A percentile compares a stretch with the other conserved stretches of the same genome.
phyloP scores from a whole-genome alignment of 768 basidiomycete species.

The Trametes cingulata region DNA sequence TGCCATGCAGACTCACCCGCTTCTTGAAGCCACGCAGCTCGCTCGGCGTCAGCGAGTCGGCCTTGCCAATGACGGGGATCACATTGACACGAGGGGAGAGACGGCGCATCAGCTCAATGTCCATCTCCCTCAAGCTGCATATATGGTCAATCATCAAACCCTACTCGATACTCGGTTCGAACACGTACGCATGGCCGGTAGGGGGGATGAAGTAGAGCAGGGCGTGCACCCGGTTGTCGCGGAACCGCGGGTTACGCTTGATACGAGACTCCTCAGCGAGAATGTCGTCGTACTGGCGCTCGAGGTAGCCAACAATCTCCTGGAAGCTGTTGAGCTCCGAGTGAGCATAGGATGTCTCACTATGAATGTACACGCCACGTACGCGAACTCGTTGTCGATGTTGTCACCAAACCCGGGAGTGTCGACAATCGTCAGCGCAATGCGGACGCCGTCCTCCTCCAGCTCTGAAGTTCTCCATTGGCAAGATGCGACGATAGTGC shows the following conservation, averaged over 20 bases:
- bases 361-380: constrained; percentile 34
- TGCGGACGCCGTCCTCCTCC: constrained; percentile 97
- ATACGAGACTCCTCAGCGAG: constrained; percentile 98
- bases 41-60: constrained; percentile 90
- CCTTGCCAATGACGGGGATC: constrained; percentile 96
- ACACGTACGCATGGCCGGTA: constrained; percentile 90
- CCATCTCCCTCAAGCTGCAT: constrained; percentile 90
- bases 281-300: constrained; percentile 99
- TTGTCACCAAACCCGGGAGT: constrained; percentile 99
- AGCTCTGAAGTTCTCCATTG: constrained; percentile 59
- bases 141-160: constrained; percentile 1
- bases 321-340: constrained; percentile 69
- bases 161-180: background rate
- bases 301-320: constrained; percentile 95
- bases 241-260: constrained; percentile 99
- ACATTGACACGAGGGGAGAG: constrained; percentile 98
- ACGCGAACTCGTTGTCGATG: constrained; percentile 99
- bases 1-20: constrained; percentile 50
- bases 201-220: constrained; percentile 98
- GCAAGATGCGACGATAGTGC: background rate
- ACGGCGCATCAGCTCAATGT: constrained; percentile 98
- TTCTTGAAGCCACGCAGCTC: constrained; percentile 97
- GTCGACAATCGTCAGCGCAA: constrained; percentile 96
- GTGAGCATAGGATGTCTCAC: background rate
- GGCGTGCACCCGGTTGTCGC: constrained; percentile 96